Evolutionary conservation across 495 filamentous ascomycete genomes (phyloP), one percentile per base, ranked within the genome.

Genomic region (Talaromyces stipitatus): DNA sequence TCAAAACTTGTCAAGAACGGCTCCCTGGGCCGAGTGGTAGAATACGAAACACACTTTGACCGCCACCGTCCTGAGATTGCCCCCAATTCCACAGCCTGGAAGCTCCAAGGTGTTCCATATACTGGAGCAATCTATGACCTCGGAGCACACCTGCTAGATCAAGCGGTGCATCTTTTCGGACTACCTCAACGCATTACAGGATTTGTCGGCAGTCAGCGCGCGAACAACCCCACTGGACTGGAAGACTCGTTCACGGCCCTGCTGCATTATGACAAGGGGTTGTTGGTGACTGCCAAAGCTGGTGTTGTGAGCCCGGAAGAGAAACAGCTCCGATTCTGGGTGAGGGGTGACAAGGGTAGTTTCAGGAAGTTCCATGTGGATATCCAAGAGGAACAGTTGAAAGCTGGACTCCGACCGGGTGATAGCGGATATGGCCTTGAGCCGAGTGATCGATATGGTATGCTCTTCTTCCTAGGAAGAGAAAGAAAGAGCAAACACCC

Each of bases 41-140:
- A 94, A 67, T 88, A 87, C 63, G 87, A 92, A 68, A 84, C 87
- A 6, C 89, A 95, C 69, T 95, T 92, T 67, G 90, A 94, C 67
- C 86, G 91, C 32, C 82, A 91, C 68, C 82, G 85, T 26, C 78
- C 85, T 18, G 69, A 79, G 46, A 69, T 76, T 33, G 73, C 75
- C 28, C 70, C 82, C 0, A 61, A 69, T 16, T 64, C 73, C 32
- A 63, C 66, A 29, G 72, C 75, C 7, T 95, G 90, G 91, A 92
- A 92, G 72, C 80, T 78, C 41, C 79, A 88, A 56, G 66, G 75
- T 8, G 78, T 86, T 53, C 78, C 86, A 26, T 90, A 84, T 28
- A 85, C 87, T 10, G 87, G 89, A 18, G 83, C 81, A 22, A 73
- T 95, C 29, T 92, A 88, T 64, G 92, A 96, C 68, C 77, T 97